These are phyloP conservation scores for Aspergillus steynii DNA, from an alignment of 495 filamentous ascomycete genomes.

Conservation along the genomic window DNA sequence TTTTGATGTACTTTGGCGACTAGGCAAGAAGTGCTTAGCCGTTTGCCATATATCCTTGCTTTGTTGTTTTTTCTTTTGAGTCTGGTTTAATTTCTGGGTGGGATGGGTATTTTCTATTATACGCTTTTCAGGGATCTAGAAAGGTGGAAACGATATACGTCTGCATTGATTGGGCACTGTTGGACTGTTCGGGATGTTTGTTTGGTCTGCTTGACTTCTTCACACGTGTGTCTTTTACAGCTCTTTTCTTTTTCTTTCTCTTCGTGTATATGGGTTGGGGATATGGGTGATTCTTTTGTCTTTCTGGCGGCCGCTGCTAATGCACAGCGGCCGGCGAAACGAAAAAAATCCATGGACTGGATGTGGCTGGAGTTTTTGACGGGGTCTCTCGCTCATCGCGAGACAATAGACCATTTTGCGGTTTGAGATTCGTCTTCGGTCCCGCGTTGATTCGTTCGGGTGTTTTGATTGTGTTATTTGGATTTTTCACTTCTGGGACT, in stretches of 20 bases:
- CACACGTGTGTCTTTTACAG: slow-evolving; percentile 28
- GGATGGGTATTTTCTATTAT: slow-evolving; percentile 42
- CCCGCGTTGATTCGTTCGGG: slow-evolving; percentile 25
- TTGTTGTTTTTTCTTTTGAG: slow-evolving; percentile 26
- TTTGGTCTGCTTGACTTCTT: slow-evolving; percentile 27
- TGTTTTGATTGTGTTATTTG: slow-evolving; percentile 10
- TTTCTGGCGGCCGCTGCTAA: slow-evolving; percentile 31
- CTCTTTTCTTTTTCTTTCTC: slow-evolving; percentile 28
- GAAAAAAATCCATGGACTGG: slow-evolving; percentile 47
- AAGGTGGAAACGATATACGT: slow-evolving; percentile 57
- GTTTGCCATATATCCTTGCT: slow-evolving; percentile 37
- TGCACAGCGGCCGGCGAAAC: slow-evolving; percentile 27
- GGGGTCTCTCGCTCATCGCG: slow-evolving; percentile 37
- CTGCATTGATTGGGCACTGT: slow-evolving; percentile 52
- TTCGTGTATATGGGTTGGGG: slow-evolving; percentile 47
- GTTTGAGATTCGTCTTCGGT: slow-evolving; percentile 32
- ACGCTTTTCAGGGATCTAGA: slow-evolving; percentile 48
- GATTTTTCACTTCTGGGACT: slow-evolving; percentile 20
- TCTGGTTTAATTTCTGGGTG: slow-evolving; percentile 30
- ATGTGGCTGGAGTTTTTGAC: slow-evolving; percentile 41
- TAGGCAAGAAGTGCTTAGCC: slow-evolving; percentile 32
- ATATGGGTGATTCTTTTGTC: slow-evolving; percentile 36
- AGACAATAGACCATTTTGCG: slow-evolving; percentile 39
- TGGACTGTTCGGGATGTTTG: slow-evolving; percentile 40
- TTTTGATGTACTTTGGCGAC: slow-evolving; percentile 32